Evolutionary conservation across 768 basidiomycete species (phyloP).

Genomic region (Pleurotus platypus): DNA sequence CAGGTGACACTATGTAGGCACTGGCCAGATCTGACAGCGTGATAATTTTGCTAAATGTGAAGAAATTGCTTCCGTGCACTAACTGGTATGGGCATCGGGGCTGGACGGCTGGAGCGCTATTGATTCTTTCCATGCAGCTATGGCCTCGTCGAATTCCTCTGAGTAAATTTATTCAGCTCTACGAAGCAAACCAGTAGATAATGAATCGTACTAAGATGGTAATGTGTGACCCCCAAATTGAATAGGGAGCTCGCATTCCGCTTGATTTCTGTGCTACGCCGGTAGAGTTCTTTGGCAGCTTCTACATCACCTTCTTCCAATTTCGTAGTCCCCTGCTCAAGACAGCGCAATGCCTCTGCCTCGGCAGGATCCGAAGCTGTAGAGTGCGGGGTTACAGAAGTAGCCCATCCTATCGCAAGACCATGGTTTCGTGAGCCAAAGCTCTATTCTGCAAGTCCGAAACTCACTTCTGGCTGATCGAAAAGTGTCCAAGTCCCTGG

Average conservation of each 20-base stretch:
- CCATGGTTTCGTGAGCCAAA: slow-evolving; percentile 2
- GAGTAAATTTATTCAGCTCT: slow-evolving; percentile 4
- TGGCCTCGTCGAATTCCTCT: slow-evolving; percentile 90
- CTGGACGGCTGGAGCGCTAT: slow-evolving; percentile 79
- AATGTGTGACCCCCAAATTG: slow-evolving; percentile 86
- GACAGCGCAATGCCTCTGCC: slow-evolving; percentile 68
- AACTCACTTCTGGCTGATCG: slow-evolving; percentile 26
- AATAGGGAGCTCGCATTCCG: slow-evolving; percentile 79
- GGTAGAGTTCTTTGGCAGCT: slow-evolving; percentile 72
- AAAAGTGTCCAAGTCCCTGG: slow-evolving; percentile 18
- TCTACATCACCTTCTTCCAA: slow-evolving; percentile 85
- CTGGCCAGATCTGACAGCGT: slow-evolving; percentile 70
- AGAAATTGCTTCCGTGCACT: slow-evolving; percentile 20
- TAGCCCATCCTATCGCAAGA: slow-evolving; percentile 62
- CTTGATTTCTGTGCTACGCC: slow-evolving; percentile 77
- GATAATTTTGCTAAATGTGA: not conserved
- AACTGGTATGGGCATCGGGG: slow-evolving; percentile 86
- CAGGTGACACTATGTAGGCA: slow-evolving; percentile 81
- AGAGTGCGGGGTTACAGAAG: slow-evolving; percentile 79
- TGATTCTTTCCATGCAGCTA: slow-evolving; percentile 82
- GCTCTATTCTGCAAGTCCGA: slow-evolving; percentile 6
- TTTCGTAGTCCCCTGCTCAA: slow-evolving; percentile 81
- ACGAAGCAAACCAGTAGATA: slow-evolving; percentile 11
- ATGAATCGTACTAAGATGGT: slow-evolving; percentile 71
- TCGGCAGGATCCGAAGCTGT: slow-evolving; percentile 81